phyloP scores from a whole-genome alignment of 2,329 filamentous ascomycete genomes.

The Colletotrichum australisinense region DNA sequence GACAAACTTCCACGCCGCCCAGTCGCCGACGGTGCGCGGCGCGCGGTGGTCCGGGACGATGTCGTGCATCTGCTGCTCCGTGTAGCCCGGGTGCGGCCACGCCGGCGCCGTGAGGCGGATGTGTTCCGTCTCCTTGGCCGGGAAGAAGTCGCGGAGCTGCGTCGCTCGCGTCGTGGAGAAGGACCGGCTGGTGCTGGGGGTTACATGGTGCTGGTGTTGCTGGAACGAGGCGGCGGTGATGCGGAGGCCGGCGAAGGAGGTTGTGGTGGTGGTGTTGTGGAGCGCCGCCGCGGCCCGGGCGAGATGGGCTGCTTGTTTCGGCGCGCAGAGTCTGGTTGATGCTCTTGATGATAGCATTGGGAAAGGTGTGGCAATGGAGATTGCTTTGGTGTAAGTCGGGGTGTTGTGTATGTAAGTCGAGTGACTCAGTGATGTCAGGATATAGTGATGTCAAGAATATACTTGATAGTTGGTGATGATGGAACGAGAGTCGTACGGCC shows the following conservation, averaged over 20 bases:
- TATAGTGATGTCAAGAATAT: not conserved
- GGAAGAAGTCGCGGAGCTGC: constrained; percentile 71
- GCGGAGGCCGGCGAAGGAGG: constrained; percentile 41
- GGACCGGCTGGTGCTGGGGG: constrained; percentile 38
- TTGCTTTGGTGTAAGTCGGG: not conserved
- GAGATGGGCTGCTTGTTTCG: constrained; percentile 41
- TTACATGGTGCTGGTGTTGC: constrained; percentile 37
- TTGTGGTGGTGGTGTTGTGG: constrained; percentile 2
- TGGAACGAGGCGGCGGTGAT: constrained; percentile 40
- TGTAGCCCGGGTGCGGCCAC: constrained; percentile 81
- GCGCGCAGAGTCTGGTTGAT: constrained; percentile 41
- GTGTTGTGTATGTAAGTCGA: not conserved
- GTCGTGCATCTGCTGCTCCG: constrained; percentile 80
- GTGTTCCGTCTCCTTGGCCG: constrained; percentile 67
- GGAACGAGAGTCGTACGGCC: not conserved
- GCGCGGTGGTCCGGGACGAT: constrained; percentile 83
- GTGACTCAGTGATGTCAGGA: not conserved
- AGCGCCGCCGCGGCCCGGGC: constrained; percentile 37
- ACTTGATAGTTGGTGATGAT: constrained; percentile 1
- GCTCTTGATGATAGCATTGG: constrained; percentile 44
- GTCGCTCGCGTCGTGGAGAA: constrained; percentile 63
- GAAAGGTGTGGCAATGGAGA: not conserved
- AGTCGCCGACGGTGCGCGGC: constrained; percentile 79
- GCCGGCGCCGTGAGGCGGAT: constrained; percentile 73
- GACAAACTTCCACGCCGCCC: constrained; percentile 81